Evolutionary conservation across 768 basidiomycete genomes (phyloP).

Genomic region (Mycena albidolilacea): DNA sequence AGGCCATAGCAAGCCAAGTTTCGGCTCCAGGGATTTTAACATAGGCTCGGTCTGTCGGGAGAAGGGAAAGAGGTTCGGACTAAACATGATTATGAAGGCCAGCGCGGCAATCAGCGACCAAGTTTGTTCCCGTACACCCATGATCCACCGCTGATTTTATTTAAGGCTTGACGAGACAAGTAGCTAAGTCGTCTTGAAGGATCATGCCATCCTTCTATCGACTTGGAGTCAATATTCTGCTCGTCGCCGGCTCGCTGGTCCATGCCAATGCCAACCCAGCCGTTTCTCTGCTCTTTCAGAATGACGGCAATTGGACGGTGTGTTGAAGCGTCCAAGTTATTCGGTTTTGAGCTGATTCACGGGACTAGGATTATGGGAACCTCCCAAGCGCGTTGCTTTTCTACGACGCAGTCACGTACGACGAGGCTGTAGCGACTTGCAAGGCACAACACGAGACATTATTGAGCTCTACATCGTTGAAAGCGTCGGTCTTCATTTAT

Average conservation of each 20-base stretch:
- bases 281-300: constrained; percentile 39
- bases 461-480: constrained; percentile 13
- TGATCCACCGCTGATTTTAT: too few relatives aligned
- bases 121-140: too few relatives aligned
- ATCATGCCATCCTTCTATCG: neutral
- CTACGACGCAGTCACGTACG: constrained; percentile 28
- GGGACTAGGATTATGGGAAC: constrained; percentile 24
- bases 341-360: neutral
- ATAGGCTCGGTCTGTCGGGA: too few relatives aligned
- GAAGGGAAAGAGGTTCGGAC: too few relatives aligned
- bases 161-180: too few relatives aligned
- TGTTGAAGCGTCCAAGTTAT: neutral
- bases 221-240: neutral
- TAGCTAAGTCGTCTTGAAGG: too few relatives aligned
- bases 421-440: constrained; percentile 32
- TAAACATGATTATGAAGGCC: too few relatives aligned
- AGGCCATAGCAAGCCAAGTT: too few relatives aligned
- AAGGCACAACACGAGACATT: constrained; percentile 34
- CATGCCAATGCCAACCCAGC: neutral
- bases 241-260: neutral
- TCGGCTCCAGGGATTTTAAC: too few relatives aligned
- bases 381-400: constrained; percentile 39
- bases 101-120: too few relatives aligned
- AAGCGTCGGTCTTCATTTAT: constrained; percentile 9
- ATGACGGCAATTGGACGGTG: constrained; percentile 41